Percentiles rank a stretch among this genome's conserved stretches.
Conservation (phyloP, 352 stramenopile genomes). For the Phytopythium litorale region DNA sequence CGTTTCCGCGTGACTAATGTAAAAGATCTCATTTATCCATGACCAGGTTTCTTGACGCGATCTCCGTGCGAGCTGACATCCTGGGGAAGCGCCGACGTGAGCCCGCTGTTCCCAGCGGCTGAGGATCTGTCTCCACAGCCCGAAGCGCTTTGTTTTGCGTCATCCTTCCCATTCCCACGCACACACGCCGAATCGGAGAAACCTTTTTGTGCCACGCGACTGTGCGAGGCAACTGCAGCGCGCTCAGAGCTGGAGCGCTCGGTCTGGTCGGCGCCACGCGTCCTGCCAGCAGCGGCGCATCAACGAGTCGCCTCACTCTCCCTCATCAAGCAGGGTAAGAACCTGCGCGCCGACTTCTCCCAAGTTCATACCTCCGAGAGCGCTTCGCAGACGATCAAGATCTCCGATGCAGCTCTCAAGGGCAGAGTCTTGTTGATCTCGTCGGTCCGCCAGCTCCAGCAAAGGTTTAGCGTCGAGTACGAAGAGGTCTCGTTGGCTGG, state of each 20-base stretch:
- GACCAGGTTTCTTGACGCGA: conserved; percentile 37
- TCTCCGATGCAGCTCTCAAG: not conserved
- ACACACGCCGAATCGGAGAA: not conserved
- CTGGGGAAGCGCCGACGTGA: conserved; percentile 17
- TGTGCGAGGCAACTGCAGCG: not conserved
- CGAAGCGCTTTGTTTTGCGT: conserved; percentile 24
- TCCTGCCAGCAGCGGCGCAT: conserved; percentile 9
- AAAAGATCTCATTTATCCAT: not conserved
- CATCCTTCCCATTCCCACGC: conserved; percentile 25
- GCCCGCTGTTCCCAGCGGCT: conserved; percentile 10
- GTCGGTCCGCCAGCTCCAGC: not conserved
- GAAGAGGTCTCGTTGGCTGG: not conserved
- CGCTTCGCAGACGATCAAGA: not conserved
- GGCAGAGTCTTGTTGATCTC: not conserved
- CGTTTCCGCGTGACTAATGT: no score
- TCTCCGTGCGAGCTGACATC: conserved; percentile 27
- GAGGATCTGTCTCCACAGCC: conserved; percentile 3
- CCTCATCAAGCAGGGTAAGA: not conserved
- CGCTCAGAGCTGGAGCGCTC: not conserved
- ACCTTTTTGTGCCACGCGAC: not conserved
- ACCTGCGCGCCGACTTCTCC: not conserved
- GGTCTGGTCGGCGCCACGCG: conserved; percentile 11
- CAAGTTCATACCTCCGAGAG: not conserved
- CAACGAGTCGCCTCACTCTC: not conserved
- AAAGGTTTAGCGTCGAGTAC: conserved; percentile 12